Percentiles rank a stretch among this genome's conserved stretches.
These are phyloP conservation scores for Gonium pectorale DNA, from an alignment of 139 green algal genomes.

Conservation along the genomic window DNA sequence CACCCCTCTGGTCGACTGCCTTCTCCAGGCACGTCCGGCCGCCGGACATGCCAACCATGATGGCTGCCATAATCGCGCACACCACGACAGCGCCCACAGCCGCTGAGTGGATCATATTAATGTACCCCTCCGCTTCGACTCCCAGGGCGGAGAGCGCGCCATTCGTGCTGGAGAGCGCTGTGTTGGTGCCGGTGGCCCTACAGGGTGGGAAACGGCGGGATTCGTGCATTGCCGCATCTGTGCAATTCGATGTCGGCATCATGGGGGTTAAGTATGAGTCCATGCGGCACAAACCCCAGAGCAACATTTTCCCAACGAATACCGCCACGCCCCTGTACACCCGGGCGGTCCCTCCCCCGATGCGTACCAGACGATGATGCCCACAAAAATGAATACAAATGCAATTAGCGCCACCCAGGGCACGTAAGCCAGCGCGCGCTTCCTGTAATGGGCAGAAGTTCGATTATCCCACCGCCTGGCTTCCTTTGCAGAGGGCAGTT, in stretches of 20 bases:
- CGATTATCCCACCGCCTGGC: too few relatives aligned
- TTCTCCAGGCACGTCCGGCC: conserved; percentile 48
- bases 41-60: conserved; percentile 44
- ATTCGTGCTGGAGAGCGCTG: conserved; percentile 32
- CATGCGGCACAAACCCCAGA: too few relatives aligned
- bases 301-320: too few relatives aligned
- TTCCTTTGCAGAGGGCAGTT: too few relatives aligned
- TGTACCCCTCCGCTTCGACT: not conserved
- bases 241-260: too few relatives aligned
- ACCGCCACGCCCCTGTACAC: too few relatives aligned
- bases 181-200: conserved; percentile 39
- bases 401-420: conserved; percentile 43
- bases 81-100: conserved; percentile 38
- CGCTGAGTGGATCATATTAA: conserved; percentile 7
- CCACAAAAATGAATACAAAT: conserved; percentile 47
- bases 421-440: conserved; percentile 53
- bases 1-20: conserved; percentile 41
- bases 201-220: too few relatives aligned
- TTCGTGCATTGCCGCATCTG: too few relatives aligned
- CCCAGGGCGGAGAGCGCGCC: not conserved
- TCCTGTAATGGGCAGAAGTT: too few relatives aligned
- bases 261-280: too few relatives aligned
- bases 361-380: conserved; percentile 47
- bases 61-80: conserved; percentile 30
- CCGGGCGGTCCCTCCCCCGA: too few relatives aligned